Evolutionary conservation across 768 basidiomycete species (phyloP), one percentile per base, ranked within the genome.

Genomic region (Mycena crocata): DNA sequence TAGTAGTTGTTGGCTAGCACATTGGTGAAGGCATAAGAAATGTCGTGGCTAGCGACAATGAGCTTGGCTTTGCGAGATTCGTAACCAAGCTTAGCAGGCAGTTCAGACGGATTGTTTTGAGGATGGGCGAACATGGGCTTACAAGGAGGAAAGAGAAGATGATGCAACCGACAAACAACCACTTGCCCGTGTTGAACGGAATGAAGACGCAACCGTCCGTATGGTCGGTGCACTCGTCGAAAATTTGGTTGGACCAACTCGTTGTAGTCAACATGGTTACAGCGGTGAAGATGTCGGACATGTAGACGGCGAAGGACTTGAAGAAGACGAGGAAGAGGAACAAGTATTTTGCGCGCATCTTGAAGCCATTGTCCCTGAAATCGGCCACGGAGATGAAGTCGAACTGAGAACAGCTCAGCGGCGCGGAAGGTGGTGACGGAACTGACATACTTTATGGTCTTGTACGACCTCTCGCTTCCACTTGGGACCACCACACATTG

Each of bases 391-490:
- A 95, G 75, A 99, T 86, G 75, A 98, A 98, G 85, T 99, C 97
- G 74, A 98, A 99, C 98, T 99, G 61, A 5, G 51, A 46, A 39
- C 19, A 24, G 32, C 59, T 55, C 31, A 60, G 51, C 50, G 55
- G 56, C 57, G 31, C n/a, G 13, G 17, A 40, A 4, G 39, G 34
- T n/a, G 37, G 23, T 57, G 31, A 21, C 42, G 46, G 32, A 57
- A 46, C 45, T 15, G 61, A 67, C 84, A 60, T 67, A 95, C 97
- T 87, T 99, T 99, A 82, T 99, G 98, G 82, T 98, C 98, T 59
- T 93, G 94, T 48, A 98, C 96, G 73, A 93, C 88, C 85, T 98
- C 98, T 76, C 96, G 87, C 85, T 99, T 99, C 98, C 96, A 98
- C 71, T 93, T 89, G 45, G 92, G 85, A 74, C 90, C 93, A 71